Evolutionary conservation across 371 early-diverging fungal species (phyloP), one percentile per base, ranked within the genome.

Genomic region (Nosema muscidifuracis): DNA sequence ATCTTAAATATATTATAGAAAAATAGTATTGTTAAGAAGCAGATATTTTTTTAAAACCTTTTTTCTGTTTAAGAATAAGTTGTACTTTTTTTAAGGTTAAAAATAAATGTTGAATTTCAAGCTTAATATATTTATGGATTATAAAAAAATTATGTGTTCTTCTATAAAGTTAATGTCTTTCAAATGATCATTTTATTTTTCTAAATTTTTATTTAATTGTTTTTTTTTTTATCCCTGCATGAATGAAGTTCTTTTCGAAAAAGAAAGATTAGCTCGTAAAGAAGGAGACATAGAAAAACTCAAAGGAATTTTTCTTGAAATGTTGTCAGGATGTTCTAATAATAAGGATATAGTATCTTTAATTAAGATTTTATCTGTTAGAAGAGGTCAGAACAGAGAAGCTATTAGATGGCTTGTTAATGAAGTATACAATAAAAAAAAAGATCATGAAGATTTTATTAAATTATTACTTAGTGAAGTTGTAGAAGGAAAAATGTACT

Each of bases 401-500:
- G 63, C 76, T 13, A 65, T 83, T 16, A 66, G 65, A 13, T 51
- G 50, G 43, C 65, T 82, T 60, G 69, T 82, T 18, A 20, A 65
- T 1, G 40, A 79, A 34, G 53, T 79, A 24, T 74, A 73, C 44
- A 65, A 38, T 20, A 13, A 28, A 33, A 33, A 68, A 26, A 36
- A 64, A 42, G 44, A 65, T 30, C 57, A 67, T 65, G 51, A 77
- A 10, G 43, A 56, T 7, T 79, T 81, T 50, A 60, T 77, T 26
- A 22, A 44, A 12, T 1, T 9, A 0, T 22, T 82, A 0, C 75
- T 82, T 15, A 51, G 16, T 10, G 75, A 74, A 15, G 77, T 84
- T 10, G 51, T 84, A 22, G 80, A 80, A 47, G 82, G 82, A 4
- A 80, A 75, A 64, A 81, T 84, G 2, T 76, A 76, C 62, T 57